Percentiles rank a stretch among this genome's conserved stretches.
Evolutionary conservation across 2,329 filamentous ascomycete species (phyloP).

Genomic region (Huntiella omanensis): DNA sequence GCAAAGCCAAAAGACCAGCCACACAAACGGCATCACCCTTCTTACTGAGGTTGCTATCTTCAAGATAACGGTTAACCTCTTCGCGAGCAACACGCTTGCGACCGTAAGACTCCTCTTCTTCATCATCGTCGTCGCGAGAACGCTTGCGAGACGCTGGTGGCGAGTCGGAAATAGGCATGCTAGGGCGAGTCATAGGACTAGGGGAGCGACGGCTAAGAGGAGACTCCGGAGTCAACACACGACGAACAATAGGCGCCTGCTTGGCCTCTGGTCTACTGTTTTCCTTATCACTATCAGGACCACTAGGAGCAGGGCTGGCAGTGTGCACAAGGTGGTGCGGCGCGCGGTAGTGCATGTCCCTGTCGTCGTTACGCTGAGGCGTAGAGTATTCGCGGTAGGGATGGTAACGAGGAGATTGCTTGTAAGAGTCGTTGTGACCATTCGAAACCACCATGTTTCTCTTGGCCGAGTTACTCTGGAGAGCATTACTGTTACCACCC

Average conservation of each 20-base stretch:
- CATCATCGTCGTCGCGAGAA: conserved; percentile 5
- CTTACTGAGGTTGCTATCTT: conserved; percentile 48
- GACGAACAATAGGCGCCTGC: conserved; percentile 19
- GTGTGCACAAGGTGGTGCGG: neutral
- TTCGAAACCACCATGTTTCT: conserved; percentile 7
- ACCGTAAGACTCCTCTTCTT: conserved; percentile 10
- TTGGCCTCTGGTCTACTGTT: conserved; percentile 52
- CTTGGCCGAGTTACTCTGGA: conserved; percentile 5
- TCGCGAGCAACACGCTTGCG: conserved; percentile 21
- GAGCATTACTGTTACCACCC: neutral
- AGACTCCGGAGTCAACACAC: conserved; percentile 18
- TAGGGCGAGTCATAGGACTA: conserved; percentile 3
- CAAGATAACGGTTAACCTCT: conserved; percentile 60
- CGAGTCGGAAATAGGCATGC: conserved; percentile 15
- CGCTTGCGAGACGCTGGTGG: conserved; percentile 16
- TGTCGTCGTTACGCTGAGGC: conserved; percentile 33
- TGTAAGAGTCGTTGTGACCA: conserved; percentile 16
- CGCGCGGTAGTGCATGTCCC: neutral
- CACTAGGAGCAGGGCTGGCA: conserved; percentile 6
- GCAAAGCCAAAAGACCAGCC: conserved; percentile 71
- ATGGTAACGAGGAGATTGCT: conserved; percentile 15
- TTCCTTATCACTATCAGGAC: conserved; percentile 55
- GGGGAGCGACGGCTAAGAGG: conserved; percentile 18
- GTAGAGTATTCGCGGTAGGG: conserved; percentile 21
- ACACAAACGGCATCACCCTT: conserved; percentile 74